Conservation (phyloP, 805 yeast genomes). For the Spathaspora girioi region DNA sequence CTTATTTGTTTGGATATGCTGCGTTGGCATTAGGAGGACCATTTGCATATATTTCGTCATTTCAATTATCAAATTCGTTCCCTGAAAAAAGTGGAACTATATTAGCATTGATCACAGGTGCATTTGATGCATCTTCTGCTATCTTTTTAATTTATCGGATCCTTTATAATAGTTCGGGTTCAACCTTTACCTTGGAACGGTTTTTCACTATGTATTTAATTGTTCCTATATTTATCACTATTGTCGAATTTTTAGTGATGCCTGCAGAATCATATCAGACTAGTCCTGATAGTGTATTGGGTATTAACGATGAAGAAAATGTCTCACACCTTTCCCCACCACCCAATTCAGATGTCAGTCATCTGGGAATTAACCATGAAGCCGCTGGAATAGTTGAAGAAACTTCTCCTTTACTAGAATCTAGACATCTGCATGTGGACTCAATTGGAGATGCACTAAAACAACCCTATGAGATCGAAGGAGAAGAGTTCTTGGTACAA, state of each 20-base stretch:
- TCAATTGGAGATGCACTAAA: slow-evolving; percentile 56
- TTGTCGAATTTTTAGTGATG: slow-evolving; percentile 46
- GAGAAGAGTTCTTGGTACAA: slow-evolving; percentile 33
- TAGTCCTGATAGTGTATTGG: slow-evolving; percentile 23
- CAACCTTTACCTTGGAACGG: slow-evolving; percentile 34
- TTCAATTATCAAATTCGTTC: slow-evolving; percentile 55
- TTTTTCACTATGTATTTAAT: slow-evolving; percentile 46
- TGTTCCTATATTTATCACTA: slow-evolving; percentile 48
- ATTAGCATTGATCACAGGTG: slow-evolving; percentile 53
- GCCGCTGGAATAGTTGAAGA: slow-evolving; percentile 10
- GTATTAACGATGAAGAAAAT: slow-evolving; percentile 18
- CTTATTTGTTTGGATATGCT: slow-evolving; percentile 50
- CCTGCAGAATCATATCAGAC: slow-evolving; percentile 48
- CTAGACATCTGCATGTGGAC: slow-evolving; percentile 37
- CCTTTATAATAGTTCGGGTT: slow-evolving; percentile 29
- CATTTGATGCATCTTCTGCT: slow-evolving; percentile 57
- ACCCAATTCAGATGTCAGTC: not conserved
- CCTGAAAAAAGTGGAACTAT: slow-evolving; percentile 51
- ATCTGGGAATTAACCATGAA: too few relatives aligned
- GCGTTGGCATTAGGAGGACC: slow-evolving; percentile 58
- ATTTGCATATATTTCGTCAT: slow-evolving; percentile 51
- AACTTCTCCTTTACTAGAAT: slow-evolving; percentile 21
- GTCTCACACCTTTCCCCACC: not conserved
- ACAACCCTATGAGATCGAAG: slow-evolving; percentile 50
- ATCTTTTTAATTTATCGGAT: slow-evolving; percentile 47